A percentile compares a stretch with the other conserved stretches of the same genome.
phyloP scores from a whole-genome alignment of 2,329 filamentous ascomycete genomes.

The Penicillium occitanis region DNA sequence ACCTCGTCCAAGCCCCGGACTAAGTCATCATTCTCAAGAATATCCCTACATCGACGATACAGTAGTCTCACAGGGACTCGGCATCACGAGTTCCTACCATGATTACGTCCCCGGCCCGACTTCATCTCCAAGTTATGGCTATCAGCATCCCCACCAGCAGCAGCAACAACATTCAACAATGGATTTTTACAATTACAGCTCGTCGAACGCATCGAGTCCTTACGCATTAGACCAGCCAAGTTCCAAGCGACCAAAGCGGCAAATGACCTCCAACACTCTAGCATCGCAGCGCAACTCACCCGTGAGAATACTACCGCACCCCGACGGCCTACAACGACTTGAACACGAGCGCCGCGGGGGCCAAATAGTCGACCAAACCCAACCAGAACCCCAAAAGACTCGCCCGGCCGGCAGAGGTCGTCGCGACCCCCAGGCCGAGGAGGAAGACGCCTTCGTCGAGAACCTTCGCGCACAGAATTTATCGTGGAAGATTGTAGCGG shows the following conservation, averaged over 20 bases:
- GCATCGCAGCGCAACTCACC: constrained; percentile 31
- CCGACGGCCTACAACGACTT: constrained; percentile 40
- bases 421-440: constrained; percentile 39
- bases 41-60: constrained; percentile 37
- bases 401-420: constrained; percentile 37
- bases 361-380: constrained; percentile 26
- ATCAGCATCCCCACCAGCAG: constrained; percentile 17
- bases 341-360: constrained; percentile 38
- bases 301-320: constrained; percentile 41
- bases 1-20: constrained; percentile 35
- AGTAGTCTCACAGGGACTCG: constrained; percentile 36
- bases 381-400: constrained; percentile 28
- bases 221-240: constrained; percentile 25
- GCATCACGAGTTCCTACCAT: constrained; percentile 38
- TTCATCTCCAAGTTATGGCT: constrained; percentile 30
- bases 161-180: constrained; percentile 21
- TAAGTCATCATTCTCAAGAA: constrained; percentile 41
- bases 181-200: constrained; percentile 24
- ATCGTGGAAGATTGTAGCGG: constrained; percentile 41
- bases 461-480: constrained; percentile 37
- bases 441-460: constrained; percentile 42
- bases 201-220: constrained; percentile 27
- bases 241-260: constrained; percentile 29
- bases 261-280: constrained; percentile 24
- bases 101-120: constrained; percentile 31